Evolutionary conservation across 2,329 filamentous ascomycete species (phyloP), one percentile per base, ranked within the genome.

Genomic region (Zasmidium angulare): DNA sequence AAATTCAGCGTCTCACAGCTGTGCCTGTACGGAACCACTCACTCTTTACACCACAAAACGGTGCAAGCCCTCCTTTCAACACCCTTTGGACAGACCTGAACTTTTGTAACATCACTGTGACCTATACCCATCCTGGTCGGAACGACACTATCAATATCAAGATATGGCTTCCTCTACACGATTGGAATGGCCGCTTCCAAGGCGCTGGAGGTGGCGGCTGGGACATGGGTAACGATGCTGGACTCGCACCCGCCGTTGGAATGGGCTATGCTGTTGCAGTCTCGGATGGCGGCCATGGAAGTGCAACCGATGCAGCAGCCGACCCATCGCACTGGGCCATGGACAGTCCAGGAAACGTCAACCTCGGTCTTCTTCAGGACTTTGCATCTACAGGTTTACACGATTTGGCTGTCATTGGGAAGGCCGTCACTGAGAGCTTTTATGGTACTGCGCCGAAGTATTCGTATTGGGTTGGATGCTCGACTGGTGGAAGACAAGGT

Each of bases 201-300:
- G 73, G 67, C 14, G 62, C 71, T 0, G 79, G 79, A 1, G 77
- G 77, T 2, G 77, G 75, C 20, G 72, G 75, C 20, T 69, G 60
- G 40, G 56, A 63, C 63, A 68, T 60, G 55, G 57, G 47, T 2
- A 36, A 14, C 3, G 17, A 46, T 24, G 26, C 55, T 20, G 1
- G 19, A 3, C 19, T 58, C 3, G 55, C 46, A 3, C 40, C 29
- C 57, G 69, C 59, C 55, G 62, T 63, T 55, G 61, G 60, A 1
- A 43, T 59, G 22, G 69, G 69, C 12, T 73, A 66, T 51, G 67
- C 68, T 3, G 56, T 62, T 1, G 68, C 66, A 1, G 64, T 48
- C 24, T 71, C 71, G 1, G 68, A 73, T 57, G 70, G 59, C 14
- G 69, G 69, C 1, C 66, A 69, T 20, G 40, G 19, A 10, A 7